Percentiles rank a stretch among this genome's conserved stretches.
Conservation (phyloP, 2,329 filamentous ascomycete genomes). For the Fusarium penzigii region DNA sequence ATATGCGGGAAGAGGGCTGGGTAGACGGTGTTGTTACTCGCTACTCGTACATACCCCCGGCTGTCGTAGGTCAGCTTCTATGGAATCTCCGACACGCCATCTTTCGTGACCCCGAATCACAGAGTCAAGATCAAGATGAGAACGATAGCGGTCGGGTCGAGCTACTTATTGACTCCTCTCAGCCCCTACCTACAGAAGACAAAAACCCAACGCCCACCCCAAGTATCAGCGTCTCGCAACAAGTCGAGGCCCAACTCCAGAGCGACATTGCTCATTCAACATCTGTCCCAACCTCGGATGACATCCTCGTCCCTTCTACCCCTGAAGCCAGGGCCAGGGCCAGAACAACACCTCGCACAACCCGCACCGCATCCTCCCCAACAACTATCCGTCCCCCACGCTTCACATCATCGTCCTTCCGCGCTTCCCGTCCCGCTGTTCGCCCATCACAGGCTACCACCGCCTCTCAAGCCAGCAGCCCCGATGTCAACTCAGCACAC, state of each 20-base stretch:
- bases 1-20: constrained; percentile 58
- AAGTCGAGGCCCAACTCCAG: constrained; percentile 52
- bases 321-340: constrained; percentile 22
- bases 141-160: constrained; percentile 20
- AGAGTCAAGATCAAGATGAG: constrained; percentile 8
- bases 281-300: constrained; percentile 32
- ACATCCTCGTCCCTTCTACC: constrained; percentile 38
- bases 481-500: constrained; percentile 24
- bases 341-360: constrained; percentile 8
- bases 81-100: constrained; percentile 59
- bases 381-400: constrained; percentile 20
- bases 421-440: constrained; percentile 19
- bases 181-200: constrained; percentile 3
- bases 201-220: constrained; percentile 21
- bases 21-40: constrained; percentile 50
- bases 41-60: constrained; percentile 57
- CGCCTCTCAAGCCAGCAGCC: constrained; percentile 37
- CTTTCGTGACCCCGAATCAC: constrained; percentile 27
- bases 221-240: constrained; percentile 48
- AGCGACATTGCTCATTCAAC: constrained; percentile 47
- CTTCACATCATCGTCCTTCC: constrained; percentile 17
- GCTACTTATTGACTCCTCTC: constrained; percentile 23
- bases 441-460: constrained; percentile 41
- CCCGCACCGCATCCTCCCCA: constrained; percentile 11
- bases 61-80: constrained; percentile 57